Conservation (phyloP, 1,284 basidiomycete genomes). For the Apiotrichum sp. region DNA sequence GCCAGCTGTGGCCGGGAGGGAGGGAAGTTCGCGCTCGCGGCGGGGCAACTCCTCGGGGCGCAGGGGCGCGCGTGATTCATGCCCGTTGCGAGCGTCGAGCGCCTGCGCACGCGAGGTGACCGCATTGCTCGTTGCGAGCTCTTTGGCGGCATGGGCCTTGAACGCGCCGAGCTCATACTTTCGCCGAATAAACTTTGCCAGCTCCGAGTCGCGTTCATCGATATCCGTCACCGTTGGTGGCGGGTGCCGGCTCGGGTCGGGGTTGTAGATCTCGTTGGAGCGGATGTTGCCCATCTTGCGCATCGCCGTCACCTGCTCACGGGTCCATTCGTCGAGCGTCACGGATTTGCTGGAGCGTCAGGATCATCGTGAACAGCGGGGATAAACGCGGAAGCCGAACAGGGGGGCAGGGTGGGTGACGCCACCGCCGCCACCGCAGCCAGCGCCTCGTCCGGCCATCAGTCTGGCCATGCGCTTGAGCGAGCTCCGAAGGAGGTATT, state of each 20-base stretch:
- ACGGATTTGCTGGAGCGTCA: conserved; percentile 35
- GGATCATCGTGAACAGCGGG: background rate
- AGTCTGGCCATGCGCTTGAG: too few relatives aligned
- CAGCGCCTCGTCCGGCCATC: too few relatives aligned
- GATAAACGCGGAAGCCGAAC: background rate
- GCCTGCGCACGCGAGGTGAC: conserved; percentile 12
- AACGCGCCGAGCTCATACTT: conserved; percentile 46
- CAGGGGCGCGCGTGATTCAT: background rate
- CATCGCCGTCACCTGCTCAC: conserved; percentile 41
- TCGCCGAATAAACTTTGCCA: conserved; percentile 42
- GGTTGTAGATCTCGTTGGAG: conserved; percentile 42
- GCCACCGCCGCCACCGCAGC: too few relatives aligned
- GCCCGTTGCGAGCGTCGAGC: conserved; percentile 4
- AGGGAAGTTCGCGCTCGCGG: conserved; percentile 4
- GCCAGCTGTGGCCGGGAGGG: background rate
- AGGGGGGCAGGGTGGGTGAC: too few relatives aligned
- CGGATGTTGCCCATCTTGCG: conserved; percentile 36
- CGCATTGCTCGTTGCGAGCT: conserved; percentile 7
- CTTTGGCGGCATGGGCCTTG: conserved; percentile 18
- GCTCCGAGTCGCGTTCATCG: conserved; percentile 42
- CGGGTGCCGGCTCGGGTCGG: conserved; percentile 38
- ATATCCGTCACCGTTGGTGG: conserved; percentile 31
- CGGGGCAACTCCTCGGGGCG: background rate
- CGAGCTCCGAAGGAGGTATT: too few relatives aligned
- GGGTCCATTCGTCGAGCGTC: conserved; percentile 46